phyloP scores from a whole-genome alignment of 495 filamentous ascomycete species.

The Xylaria longipes region DNA sequence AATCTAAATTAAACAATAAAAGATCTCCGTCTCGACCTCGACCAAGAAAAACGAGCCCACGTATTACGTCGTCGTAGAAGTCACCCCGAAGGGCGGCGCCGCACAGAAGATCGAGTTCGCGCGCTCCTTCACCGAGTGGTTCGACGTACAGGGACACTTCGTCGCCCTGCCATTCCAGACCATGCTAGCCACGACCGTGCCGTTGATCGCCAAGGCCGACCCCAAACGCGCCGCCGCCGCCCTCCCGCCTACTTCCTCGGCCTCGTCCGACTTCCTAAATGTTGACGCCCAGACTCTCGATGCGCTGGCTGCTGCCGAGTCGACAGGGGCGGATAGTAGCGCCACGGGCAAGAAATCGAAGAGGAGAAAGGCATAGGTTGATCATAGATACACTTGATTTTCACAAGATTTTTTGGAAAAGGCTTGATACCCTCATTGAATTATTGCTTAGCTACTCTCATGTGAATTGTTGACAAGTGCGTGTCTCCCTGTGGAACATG shows the following conservation, averaged over 20 bases:
- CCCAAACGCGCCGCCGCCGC: conserved; percentile 55
- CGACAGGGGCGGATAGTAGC: conserved; percentile 35
- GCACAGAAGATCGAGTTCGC: conserved; percentile 61
- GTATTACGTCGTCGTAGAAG: conserved; percentile 75
- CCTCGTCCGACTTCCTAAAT: conserved; percentile 32
- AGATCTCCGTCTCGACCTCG: conserved; percentile 72
- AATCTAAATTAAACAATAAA: too few relatives aligned
- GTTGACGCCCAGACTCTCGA: conserved; percentile 51
- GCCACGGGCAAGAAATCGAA: conserved; percentile 48
- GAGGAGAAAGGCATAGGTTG: conserved; percentile 52
- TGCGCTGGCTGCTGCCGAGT: conserved; percentile 44
- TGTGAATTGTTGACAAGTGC: not conserved
- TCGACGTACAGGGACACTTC: conserved; percentile 81
- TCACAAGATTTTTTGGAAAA: conserved; percentile 13
- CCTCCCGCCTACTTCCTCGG: not conserved
- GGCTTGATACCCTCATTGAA: conserved; percentile 23
- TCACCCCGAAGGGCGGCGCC: conserved; percentile 51
- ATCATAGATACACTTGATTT: conserved; percentile 21
- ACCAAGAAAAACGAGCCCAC: conserved; percentile 77
- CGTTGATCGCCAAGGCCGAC: conserved; percentile 71
- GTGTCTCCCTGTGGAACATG: not conserved
- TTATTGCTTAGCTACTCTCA: not conserved
- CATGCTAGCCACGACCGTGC: conserved; percentile 74
- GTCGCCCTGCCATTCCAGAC: conserved; percentile 82
- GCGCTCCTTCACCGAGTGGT: conserved; percentile 84